Evolutionary conservation across 805 yeast genomes (phyloP), one percentile per base, ranked within the genome.

Genomic region (Nakazawaea ernobii): DNA sequence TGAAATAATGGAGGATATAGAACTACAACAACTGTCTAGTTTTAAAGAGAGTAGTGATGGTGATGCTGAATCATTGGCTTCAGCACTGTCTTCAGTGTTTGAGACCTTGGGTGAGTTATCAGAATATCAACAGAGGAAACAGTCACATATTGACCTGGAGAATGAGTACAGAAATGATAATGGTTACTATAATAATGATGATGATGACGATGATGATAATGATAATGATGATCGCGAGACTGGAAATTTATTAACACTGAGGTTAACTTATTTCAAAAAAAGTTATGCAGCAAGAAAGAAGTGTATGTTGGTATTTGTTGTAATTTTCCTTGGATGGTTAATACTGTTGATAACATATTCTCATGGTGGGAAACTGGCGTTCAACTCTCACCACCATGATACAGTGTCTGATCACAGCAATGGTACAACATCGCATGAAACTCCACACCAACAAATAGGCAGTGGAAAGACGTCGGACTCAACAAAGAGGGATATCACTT

Each of bases 261-360:
- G 43, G n/a, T 24, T 45, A 4, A 15, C 29, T 6, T 14, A 28
- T 9, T 9, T 35, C 6, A 46, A 17, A 26, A 20, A 35, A 15
- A 40, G 32, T 15, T n/a, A 26, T 11, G 32, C 26, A 4, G 29
- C 27, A 45, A 46, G 32, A 44, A 35, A 17, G 46, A 46, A 44
- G 47, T 54, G 47, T 29, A 47, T 20, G 40, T 24, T 37, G 2
- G 46, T 17, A 42, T 52, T 57, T 37, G 44, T 43, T 6, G 35
- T 60, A 3, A 45, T 57, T 11, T 52, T 58, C 10, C n/a, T 58
- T 1, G 35, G 59, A 1, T 65, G 69, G 69, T 39, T 58, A 1
- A 40, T 55, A 2, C 45, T 56, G 24, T 42, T 64, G 29, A 43
- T 58, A 7, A 40, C 48, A 7, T 62, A 58, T 46, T 60, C 64